phyloP scores from a whole-genome alignment of 2,329 filamentous ascomycete genomes.

The Aspergillus pseudoterreus region DNA sequence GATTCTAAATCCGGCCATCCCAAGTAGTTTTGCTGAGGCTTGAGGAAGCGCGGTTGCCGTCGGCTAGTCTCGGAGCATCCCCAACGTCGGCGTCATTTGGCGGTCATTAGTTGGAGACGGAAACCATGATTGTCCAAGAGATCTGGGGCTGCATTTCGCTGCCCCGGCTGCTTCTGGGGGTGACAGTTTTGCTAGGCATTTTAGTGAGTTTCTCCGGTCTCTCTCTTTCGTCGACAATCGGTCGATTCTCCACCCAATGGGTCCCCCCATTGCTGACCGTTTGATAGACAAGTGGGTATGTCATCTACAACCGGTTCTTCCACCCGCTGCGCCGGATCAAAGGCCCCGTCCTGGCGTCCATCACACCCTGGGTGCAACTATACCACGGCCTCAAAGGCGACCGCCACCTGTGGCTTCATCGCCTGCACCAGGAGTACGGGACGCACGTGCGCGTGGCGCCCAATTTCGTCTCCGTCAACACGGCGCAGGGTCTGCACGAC shows the following conservation, averaged over 20 bases:
- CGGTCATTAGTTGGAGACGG: background rate
- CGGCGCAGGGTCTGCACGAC: constrained; percentile 52
- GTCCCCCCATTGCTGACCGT: no score
- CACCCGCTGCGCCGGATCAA: constrained; percentile 31
- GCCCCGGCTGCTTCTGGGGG: background rate
- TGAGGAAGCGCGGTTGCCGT: background rate
- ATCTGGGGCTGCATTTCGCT: background rate
- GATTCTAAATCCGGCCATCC: background rate
- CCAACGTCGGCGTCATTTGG: background rate
- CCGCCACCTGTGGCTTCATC: constrained; percentile 69
- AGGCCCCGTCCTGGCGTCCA: constrained; percentile 28
- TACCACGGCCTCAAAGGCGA: constrained; percentile 74
- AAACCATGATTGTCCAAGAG: background rate
- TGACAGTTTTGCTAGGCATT: background rate
- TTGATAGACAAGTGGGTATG: constrained; percentile 15
- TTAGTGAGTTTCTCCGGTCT: background rate
- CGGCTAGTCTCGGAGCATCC: background rate
- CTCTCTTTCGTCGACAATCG: no score
- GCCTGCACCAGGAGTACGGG: constrained; percentile 68
- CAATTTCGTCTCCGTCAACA: constrained; percentile 75
- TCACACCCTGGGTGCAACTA: constrained; percentile 54
- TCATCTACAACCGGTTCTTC: constrained; percentile 33
- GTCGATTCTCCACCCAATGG: no score
- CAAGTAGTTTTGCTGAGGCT: background rate
- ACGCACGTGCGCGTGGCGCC: constrained; percentile 70